phyloP scores from a whole-genome alignment of 371 early-diverging fungal species.

The Massospora cicadina region DNA sequence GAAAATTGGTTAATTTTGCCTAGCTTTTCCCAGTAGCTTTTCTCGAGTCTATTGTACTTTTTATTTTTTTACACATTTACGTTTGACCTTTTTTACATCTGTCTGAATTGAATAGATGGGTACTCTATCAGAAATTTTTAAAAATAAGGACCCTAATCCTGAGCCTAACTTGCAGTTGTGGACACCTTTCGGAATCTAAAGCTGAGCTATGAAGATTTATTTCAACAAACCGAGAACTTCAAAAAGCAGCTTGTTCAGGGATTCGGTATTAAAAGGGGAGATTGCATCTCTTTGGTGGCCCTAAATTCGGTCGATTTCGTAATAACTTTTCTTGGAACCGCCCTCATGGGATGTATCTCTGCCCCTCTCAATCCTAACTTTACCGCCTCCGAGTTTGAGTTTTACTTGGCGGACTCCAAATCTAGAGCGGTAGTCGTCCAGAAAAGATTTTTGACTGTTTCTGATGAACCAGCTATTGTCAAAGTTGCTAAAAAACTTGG shows the following conservation, averaged over 20 bases:
- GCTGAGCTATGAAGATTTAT: background rate
- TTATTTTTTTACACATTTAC: too few species aligned
- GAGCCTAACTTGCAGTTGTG: background rate
- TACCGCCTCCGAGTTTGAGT: conserved; percentile 52
- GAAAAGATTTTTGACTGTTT: background rate
- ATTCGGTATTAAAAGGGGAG: background rate
- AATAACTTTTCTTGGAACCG: conserved; percentile 45
- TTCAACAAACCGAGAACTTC: background rate
- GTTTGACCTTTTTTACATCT: too few species aligned
- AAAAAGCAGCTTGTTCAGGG: background rate
- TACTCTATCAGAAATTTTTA: conserved; percentile 4
- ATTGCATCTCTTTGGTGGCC: conserved; percentile 28
- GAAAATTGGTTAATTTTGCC: too few species aligned
- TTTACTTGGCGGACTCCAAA: conserved; percentile 56
- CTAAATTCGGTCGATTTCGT: conserved; percentile 52
- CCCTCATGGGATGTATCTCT: conserved; percentile 38
- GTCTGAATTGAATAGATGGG: background rate
- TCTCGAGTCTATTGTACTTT: too few species aligned
- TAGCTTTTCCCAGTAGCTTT: too few species aligned
- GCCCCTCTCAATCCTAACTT: conserved; percentile 65
- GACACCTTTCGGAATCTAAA: background rate
- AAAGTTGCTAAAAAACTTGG: conserved; percentile 35
- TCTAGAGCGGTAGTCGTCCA: conserved; percentile 44
- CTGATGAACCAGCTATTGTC: background rate
- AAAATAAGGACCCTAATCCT: background rate